Percentiles rank a stretch among this genome's conserved stretches.
These are phyloP conservation scores for Penicillium sp. DNA, from an alignment of 2,329 filamentous ascomycete genomes.

Conservation along the genomic window DNA sequence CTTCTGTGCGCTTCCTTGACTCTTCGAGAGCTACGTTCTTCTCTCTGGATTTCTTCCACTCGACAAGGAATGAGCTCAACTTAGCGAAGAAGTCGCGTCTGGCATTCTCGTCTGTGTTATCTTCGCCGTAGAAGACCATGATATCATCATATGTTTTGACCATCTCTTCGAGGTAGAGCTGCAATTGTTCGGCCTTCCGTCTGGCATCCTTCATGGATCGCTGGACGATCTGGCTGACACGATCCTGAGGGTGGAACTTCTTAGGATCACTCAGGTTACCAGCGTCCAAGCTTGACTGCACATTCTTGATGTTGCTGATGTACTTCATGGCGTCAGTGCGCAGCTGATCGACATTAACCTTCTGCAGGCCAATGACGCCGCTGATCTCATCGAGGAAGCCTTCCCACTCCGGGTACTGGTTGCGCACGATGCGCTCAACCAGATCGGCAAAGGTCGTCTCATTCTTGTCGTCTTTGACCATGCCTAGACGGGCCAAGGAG, in stretches of 20 bases:
- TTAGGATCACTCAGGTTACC: conserved; percentile 94
- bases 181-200: conserved; percentile 92
- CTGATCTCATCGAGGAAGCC: conserved; percentile 78
- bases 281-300: conserved; percentile 85
- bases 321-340: conserved; percentile 84
- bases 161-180: conserved; percentile 92
- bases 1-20: conserved; percentile 77
- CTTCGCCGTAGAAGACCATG: conserved; percentile 94
- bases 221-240: conserved; percentile 86
- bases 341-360: conserved; percentile 92
- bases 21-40: conserved; percentile 88
- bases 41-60: conserved; percentile 94
- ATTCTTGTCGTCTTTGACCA: conserved; percentile 99
- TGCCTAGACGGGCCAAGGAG: conserved; percentile 83
- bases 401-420: conserved; percentile 96
- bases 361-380: conserved; percentile 73
- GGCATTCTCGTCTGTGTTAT: conserved; percentile 86
- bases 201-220: conserved; percentile 94
- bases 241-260: conserved; percentile 96
- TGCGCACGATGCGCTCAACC: conserved; percentile 92
- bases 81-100: conserved; percentile 93
- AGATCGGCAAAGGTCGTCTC: conserved; percentile 93
- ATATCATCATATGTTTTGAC: conserved; percentile 87
- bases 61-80: conserved; percentile 79
- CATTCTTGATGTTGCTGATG: conserved; percentile 89